Evolutionary conservation across 148 eudicot species (phyloP).

Genomic region (Chenopodium album): DNA sequence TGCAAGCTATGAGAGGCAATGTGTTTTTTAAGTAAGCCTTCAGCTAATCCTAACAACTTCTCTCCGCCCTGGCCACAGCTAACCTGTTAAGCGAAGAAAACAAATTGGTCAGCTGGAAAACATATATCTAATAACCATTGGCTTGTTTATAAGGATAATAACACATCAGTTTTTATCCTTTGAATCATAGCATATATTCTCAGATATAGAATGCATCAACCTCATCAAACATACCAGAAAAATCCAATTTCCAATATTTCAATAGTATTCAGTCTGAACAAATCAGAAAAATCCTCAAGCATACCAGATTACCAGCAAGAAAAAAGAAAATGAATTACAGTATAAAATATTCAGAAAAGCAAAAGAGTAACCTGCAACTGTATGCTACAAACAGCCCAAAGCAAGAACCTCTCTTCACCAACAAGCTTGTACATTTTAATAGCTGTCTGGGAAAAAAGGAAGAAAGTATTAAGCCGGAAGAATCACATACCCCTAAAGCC

Average conservation of each 20-base stretch:
- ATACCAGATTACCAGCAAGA: not conserved
- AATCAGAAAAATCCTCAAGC: not conserved
- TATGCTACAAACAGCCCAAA: constrained; percentile 97
- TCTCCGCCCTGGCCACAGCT: constrained; percentile 62
- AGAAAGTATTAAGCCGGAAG: constrained; percentile 3
- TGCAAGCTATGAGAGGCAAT: constrained; percentile 80
- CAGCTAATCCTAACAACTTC: constrained; percentile 76
- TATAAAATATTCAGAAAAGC: not conserved
- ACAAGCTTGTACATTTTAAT: constrained; percentile 93
- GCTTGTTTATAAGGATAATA: not conserved
- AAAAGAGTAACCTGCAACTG: constrained; percentile 62
- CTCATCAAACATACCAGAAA: not conserved
- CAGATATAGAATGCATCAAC: not conserved
- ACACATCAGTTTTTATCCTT: not conserved
- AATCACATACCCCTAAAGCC: not conserved
- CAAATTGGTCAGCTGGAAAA: constrained; percentile 6
- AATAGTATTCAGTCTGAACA: not conserved
- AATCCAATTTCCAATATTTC: not conserved
- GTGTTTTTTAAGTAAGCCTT: constrained; percentile 88
- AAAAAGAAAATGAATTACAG: not conserved
- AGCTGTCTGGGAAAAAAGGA: constrained; percentile 67
- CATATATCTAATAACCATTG: not conserved
- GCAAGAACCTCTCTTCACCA: constrained; percentile 90
- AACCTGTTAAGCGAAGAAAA: constrained; percentile 40
- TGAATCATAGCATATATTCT: not conserved